Evolutionary conservation across 1,284 basidiomycete genomes (phyloP).

Genomic region (Pholiota adiposa): DNA sequence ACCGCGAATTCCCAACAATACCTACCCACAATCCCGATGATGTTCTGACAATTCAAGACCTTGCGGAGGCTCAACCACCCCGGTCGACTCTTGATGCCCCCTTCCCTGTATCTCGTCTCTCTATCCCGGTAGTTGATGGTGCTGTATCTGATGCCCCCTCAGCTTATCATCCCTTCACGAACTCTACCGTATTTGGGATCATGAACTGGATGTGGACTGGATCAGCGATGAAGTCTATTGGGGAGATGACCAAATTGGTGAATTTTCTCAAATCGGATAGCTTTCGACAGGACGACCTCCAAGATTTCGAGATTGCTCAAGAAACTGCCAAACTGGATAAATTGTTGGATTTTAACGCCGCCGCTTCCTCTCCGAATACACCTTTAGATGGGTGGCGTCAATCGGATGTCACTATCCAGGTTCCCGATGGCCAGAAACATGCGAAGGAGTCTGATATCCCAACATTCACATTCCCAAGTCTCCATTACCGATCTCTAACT

Average conservation of each 20-base stretch:
- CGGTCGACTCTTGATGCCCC: background rate
- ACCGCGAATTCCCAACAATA: slow-evolving; percentile 20
- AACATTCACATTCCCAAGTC: background rate
- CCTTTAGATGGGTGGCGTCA: background rate
- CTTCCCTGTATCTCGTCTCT: background rate
- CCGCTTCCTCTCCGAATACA: background rate
- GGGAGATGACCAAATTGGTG: slow-evolving; percentile 11
- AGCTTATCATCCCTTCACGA: slow-evolving; percentile 18
- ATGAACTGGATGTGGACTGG: slow-evolving; percentile 31
- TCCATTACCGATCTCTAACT: background rate
- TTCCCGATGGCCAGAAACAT: background rate
- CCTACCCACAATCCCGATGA: slow-evolving; percentile 24
- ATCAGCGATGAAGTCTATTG: slow-evolving; percentile 21
- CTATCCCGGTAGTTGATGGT: too few relatives aligned
- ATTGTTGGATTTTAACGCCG: background rate
- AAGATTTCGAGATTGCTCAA: background rate
- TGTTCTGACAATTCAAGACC: background rate
- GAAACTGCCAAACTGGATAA: background rate
- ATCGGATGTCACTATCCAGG: background rate
- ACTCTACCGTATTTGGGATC: slow-evolving; percentile 22
- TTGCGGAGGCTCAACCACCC: background rate
- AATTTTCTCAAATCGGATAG: background rate
- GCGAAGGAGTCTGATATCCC: background rate
- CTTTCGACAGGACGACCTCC: background rate
- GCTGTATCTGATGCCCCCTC: background rate